Base-by-base conservation (phyloP, 768 basidiomycete genomes). In the Dioszegia hungarica region DNA sequence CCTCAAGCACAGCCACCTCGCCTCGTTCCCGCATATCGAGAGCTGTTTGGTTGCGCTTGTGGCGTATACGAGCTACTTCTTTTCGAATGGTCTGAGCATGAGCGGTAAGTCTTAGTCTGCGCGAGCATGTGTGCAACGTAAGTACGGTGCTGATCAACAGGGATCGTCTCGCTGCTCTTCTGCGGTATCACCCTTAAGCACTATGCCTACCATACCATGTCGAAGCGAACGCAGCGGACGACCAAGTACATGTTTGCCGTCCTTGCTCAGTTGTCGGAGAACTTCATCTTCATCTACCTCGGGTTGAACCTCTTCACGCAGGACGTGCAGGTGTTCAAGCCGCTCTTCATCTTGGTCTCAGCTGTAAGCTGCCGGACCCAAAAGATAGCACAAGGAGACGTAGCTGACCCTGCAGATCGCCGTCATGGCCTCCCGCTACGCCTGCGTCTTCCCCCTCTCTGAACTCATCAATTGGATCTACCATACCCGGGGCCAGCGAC, bases 171-270 rank as follows among this genome's bases (percentile, higher is more conserved):
- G 3, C 83, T 98, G 37, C 85, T 98, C 41, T 97, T 99, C 80
- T 98, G 94, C 74, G 94, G 95, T 58, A 95, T 99, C 74, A 99
- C 95, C 3, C 82, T 99, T 66, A 99, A 99, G 77, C 95, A 99
- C 74, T 98, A 99, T 71, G 95, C 94, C n/a, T 98, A 95, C 74
- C 95, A 97, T 79, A 98, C 92, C 49, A 99, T 99, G 95, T 94
- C 91, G 10, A 85, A 84, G 25, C 84, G 89, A 51, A 97, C 95
- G 0, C 95, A 98, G 72, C 84, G 89, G 41, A 87, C 92, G 12
- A 90, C 86, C 27, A 93, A 94, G 77, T 95, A 93, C 80, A 89
- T 97, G 57, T 99, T 98, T 78, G 85, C 86, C 9, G 89, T 88
- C 0, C 86, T 97, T 47, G 91, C 95, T 0, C 88, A 92, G 70